Evolutionary conservation across 345 rosid genomes (phyloP).

Genomic region (Brassica juncea): DNA sequence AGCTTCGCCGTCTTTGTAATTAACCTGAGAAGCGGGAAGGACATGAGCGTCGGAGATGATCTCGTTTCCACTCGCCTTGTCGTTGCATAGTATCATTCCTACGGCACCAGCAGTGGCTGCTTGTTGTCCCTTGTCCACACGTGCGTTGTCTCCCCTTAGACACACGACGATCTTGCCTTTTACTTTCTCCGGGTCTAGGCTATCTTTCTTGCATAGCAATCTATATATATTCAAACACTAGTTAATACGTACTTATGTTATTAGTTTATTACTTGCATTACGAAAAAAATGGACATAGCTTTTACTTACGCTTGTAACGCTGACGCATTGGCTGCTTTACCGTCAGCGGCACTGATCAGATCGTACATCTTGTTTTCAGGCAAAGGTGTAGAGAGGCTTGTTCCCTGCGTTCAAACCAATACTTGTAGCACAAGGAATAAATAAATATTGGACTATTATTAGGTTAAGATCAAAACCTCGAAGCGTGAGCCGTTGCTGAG

Average conservation of each 20-base stretch:
- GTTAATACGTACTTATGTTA: neutral
- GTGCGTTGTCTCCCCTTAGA: slow-evolving; percentile 46
- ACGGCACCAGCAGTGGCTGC: slow-evolving; percentile 57
- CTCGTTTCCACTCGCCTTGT: slow-evolving; percentile 46
- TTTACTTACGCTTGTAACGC: slow-evolving; percentile 51
- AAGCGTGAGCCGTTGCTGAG: slow-evolving; percentile 49
- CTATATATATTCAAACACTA: slow-evolving; percentile 25
- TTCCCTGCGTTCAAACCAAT: slow-evolving; percentile 48
- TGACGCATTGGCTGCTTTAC: slow-evolving; percentile 39
- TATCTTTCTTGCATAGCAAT: slow-evolving; percentile 40
- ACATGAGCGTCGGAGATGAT: slow-evolving; percentile 58
- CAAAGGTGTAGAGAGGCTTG: slow-evolving; percentile 54
- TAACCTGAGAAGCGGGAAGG: slow-evolving; percentile 65
- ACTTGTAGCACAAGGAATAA: slow-evolving; percentile 19
- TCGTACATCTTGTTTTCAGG: slow-evolving; percentile 49
- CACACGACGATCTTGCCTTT: slow-evolving; percentile 71
- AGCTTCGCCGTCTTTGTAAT: slow-evolving; percentile 50
- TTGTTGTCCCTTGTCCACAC: slow-evolving; percentile 55
- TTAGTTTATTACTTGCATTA: neutral
- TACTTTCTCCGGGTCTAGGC: slow-evolving; percentile 57
- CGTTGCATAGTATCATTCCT: slow-evolving; percentile 78
- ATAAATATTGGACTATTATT: neutral
- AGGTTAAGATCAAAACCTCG: slow-evolving; percentile 46
- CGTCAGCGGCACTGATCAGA: slow-evolving; percentile 53
- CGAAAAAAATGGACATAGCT: neutral